These are phyloP conservation scores for Theobroma grandiflorum DNA, from an alignment of 441 rosid species.

Conservation along the genomic window DNA sequence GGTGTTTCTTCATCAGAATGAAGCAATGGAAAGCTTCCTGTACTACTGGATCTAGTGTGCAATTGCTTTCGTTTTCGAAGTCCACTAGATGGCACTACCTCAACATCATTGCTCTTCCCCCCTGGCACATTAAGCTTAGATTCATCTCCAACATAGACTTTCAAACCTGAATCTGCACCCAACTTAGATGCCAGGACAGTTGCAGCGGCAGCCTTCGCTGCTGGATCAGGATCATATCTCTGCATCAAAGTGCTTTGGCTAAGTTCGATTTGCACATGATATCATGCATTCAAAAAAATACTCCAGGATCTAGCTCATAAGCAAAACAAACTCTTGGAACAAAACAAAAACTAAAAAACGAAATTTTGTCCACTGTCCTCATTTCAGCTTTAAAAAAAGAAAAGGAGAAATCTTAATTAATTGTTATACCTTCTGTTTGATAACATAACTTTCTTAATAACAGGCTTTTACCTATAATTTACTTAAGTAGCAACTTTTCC, in stretches of 20 bases:
- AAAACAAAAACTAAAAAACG: neutral
- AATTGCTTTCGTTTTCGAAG: constrained; percentile 75
- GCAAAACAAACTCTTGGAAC: neutral
- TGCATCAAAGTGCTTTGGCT: constrained; percentile 43
- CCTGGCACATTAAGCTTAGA: constrained; percentile 46
- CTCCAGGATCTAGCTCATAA: constrained; percentile 4
- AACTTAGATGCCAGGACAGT: constrained; percentile 90
- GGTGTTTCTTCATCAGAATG: constrained; percentile 51
- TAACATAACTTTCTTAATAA: neutral
- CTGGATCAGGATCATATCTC: constrained; percentile 98
- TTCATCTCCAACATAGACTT: constrained; percentile 74
- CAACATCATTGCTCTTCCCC: constrained; percentile 71
- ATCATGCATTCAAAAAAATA: constrained; percentile 5
- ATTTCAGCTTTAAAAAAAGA: neutral
- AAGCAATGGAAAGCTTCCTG: constrained; percentile 52
- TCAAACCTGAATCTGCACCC: constrained; percentile 94
- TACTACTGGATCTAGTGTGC: constrained; percentile 53
- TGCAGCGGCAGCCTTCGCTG: constrained; percentile 99
- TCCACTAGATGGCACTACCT: constrained; percentile 65
- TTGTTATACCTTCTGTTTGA: neutral
- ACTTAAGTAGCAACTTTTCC: neutral
- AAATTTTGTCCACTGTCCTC: neutral
- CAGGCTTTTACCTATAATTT: constrained; percentile 3
- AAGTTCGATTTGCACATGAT: constrained; percentile 8
- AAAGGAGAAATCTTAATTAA: neutral